These are phyloP conservation scores for Beauveria pseudobassiana DNA, from an alignment of 2,329 filamentous ascomycete genomes.

Conservation along the genomic window DNA sequence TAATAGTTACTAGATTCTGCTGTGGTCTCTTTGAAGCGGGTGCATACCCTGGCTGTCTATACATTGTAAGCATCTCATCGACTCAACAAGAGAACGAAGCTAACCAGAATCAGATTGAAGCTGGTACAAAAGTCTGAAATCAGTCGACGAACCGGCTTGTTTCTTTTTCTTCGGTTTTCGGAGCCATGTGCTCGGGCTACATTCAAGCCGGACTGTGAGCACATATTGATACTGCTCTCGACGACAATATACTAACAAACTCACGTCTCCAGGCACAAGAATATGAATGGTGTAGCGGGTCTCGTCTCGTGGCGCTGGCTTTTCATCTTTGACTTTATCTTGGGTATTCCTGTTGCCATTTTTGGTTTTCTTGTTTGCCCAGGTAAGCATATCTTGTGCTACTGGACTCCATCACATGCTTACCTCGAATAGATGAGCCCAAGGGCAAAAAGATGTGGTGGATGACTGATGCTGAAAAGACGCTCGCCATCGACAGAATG, in stretches of 20 bases:
- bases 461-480: constrained; percentile 10
- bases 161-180: constrained; percentile 49
- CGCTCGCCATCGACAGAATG: constrained; percentile 1
- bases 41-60: constrained; percentile 47
- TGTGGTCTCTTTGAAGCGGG: constrained; percentile 48
- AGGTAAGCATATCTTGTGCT: not conserved
- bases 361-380: constrained; percentile 11
- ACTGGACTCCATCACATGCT: not conserved
- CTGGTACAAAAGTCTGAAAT: constrained; percentile 55
- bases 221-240: not conserved
- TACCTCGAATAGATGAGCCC: constrained; percentile 3
- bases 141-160: constrained; percentile 48
- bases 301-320: constrained; percentile 30
- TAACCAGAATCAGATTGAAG: constrained; percentile 31
- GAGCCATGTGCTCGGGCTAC: constrained; percentile 30
- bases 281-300: constrained; percentile 27
- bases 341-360: constrained; percentile 28
- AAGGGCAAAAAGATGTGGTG: constrained; percentile 12
- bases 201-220: constrained; percentile 25
- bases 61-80: constrained; percentile 23
- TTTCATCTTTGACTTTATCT: constrained; percentile 31
- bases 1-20: constrained; percentile 33
- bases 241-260: not conserved
- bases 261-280: constrained; percentile 11
- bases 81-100: not conserved